These are phyloP conservation scores for Globisporangium barbulae DNA, from an alignment of 352 stramenopile species.

Conservation along the genomic window DNA sequence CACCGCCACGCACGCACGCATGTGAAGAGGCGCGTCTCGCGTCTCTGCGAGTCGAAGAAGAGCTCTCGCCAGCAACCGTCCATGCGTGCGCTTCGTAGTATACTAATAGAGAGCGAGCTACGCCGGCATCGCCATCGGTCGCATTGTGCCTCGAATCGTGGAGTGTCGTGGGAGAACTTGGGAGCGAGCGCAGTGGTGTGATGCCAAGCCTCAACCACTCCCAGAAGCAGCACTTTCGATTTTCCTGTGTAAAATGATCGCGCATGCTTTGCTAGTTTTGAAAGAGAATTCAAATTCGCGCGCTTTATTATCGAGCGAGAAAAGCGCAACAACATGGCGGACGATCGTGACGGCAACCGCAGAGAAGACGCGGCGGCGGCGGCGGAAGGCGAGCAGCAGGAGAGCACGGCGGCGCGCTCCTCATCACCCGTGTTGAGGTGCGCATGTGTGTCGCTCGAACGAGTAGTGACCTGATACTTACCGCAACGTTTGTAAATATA, in stretches of 20 bases:
- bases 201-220: too few relatives aligned
- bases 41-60: slow-evolving; percentile 16
- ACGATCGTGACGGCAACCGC: neutral
- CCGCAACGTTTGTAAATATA: neutral
- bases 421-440: neutral
- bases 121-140: neutral
- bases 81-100: neutral
- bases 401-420: neutral
- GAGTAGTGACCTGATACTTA: neutral
- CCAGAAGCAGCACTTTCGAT: too few relatives aligned
- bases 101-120: neutral
- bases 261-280: neutral
- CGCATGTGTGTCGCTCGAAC: neutral
- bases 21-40: slow-evolving; percentile 28
- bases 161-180: too few relatives aligned
- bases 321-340: neutral
- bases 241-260: neutral
- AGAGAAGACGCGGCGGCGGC: neutral
- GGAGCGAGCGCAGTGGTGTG: too few relatives aligned
- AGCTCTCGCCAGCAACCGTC: slow-evolving; percentile 34
- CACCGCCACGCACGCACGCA: slow-evolving; percentile 45
- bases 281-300: slow-evolving; percentile 3
- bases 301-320: neutral
- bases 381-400: neutral
- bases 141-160: neutral